Conservation (phyloP, 805 yeast species). For the Yamadazyma akitaensis region DNA sequence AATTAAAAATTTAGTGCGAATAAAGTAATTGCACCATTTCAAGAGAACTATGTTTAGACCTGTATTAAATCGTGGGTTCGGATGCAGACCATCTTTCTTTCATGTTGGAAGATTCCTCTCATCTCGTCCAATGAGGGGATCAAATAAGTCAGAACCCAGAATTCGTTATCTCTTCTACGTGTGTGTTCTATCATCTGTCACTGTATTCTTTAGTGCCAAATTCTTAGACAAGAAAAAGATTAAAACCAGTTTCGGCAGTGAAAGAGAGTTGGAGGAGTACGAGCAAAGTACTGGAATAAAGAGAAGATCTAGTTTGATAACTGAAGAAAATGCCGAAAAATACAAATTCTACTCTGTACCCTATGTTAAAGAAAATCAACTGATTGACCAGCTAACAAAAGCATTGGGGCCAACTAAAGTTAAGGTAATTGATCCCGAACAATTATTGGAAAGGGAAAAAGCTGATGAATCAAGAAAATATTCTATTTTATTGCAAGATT, state of each 20-base stretch:
- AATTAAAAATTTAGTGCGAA: background rate
- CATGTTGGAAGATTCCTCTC: background rate
- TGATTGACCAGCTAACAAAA: constrained; percentile 18
- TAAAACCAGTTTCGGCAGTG: constrained; percentile 39
- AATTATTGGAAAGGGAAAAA: constrained; percentile 46
- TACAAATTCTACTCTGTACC: constrained; percentile 43
- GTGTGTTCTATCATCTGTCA: constrained; percentile 30
- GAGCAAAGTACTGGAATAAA: constrained; percentile 50
- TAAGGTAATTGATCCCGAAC: constrained; percentile 49
- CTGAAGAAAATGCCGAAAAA: constrained; percentile 33
- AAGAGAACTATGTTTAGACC: constrained; percentile 3
- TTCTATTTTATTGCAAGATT: constrained; percentile 50
- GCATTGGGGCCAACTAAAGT: constrained; percentile 21
- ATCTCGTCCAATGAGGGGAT: background rate
- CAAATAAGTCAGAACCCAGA: constrained; percentile 23
- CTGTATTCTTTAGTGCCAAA: constrained; percentile 26
- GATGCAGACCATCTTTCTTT: background rate
- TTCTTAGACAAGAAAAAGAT: constrained; percentile 30
- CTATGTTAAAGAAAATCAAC: constrained; percentile 19
- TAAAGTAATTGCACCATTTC: background rate
- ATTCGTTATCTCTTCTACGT: constrained; percentile 36
- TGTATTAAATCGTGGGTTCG: background rate
- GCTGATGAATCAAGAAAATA: constrained; percentile 43
- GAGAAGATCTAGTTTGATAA: constrained; percentile 45
- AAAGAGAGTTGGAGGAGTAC: constrained; percentile 47